Evolutionary conservation across 257 asterid genomes (phyloP), one percentile per base, ranked within the genome.

Genomic region (Ehretia macrophylla): DNA sequence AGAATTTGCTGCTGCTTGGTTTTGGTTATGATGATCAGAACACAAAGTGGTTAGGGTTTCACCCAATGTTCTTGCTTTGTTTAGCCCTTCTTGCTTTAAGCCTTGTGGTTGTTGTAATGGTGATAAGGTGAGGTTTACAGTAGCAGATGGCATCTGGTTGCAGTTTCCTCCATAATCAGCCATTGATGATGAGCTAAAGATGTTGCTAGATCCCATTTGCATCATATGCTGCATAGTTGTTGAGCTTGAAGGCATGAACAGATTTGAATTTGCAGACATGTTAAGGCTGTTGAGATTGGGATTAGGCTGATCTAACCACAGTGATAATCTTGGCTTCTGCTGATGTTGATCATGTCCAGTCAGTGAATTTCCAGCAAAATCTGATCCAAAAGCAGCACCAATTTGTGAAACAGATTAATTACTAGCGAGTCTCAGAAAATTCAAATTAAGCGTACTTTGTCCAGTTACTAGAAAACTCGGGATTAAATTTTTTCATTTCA

Each of bases 241-340:
- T 4, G 85, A 64, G 32, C 20, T 55, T 3, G 81, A 51, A 19
- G 72, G 45, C 66, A 81, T 73, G 53, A 69, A 78, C 32, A 83
- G 46, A 70, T 60, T 74, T 13, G 83, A 59, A 35, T 52, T 68
- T 3, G 35, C 46, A 10, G 83, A 63, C 9, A 57, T 64, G 22
- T 68, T 57, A 21, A 58, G 64, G 10, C 40, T 62, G 39, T 56
- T 76, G 0, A 68, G 54, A 49, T 73, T 81, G 21, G 69, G 18
- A 62, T 71, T 76, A 3, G 77, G 60, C 56, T 79, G 83, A 38
- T 85, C 89, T 63, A 83, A 21, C 96, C 96, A 88, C 8, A 83
- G 70, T 1, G 96, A 75, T 11, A 79, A 38, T 38, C 87, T 75
- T 1, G 96, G 93, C 66, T 83, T 73, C 46, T 72, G 81, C 35